phyloP scores from a whole-genome alignment of 1,139 yeast species.

The Kazachstania sp. region DNA sequence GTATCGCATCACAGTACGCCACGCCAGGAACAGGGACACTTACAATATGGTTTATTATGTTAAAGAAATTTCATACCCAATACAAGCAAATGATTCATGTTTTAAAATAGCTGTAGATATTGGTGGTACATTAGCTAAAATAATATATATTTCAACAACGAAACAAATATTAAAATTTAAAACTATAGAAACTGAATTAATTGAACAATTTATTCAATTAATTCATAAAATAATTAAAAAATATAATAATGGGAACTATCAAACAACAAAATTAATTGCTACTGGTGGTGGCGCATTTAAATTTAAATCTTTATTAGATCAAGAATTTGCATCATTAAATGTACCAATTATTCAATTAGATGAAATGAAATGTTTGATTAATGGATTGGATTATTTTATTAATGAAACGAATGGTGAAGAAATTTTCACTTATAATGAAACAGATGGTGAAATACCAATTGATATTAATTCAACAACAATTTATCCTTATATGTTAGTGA shows the following conservation, averaged over 20 bases:
- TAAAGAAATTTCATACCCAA: constrained; percentile 18
- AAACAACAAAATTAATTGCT: constrained; percentile 68
- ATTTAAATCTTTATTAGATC: constrained; percentile 57
- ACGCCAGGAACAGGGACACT: too few species aligned
- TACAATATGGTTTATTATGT: constrained; percentile 12
- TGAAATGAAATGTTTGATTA: constrained; percentile 91
- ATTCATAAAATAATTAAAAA: constrained; percentile 20
- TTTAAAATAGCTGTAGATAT: constrained; percentile 58
- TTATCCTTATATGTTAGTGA: constrained; percentile 76
- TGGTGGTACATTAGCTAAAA: constrained; percentile 90
- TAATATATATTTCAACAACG: constrained; percentile 66
- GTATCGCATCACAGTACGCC: too few species aligned
- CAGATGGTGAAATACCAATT: constrained; percentile 31
- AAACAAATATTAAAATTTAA: constrained; percentile 78
- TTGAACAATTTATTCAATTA: constrained; percentile 62
- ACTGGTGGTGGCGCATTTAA: constrained; percentile 98
- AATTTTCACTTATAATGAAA: constrained; percentile 69
- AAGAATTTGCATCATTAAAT: constrained; percentile 41
- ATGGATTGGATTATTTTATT: constrained; percentile 85
- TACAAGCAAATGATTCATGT: constrained; percentile 32
- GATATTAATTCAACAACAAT: too few species aligned
- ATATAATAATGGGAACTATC: constrained; percentile 30
- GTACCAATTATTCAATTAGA: constrained; percentile 45
- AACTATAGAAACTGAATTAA: constrained; percentile 78
- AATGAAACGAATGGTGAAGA: constrained; percentile 77